Base-by-base conservation (phyloP, 768 basidiomycete species). In the Boletus coccyginus region DNA sequence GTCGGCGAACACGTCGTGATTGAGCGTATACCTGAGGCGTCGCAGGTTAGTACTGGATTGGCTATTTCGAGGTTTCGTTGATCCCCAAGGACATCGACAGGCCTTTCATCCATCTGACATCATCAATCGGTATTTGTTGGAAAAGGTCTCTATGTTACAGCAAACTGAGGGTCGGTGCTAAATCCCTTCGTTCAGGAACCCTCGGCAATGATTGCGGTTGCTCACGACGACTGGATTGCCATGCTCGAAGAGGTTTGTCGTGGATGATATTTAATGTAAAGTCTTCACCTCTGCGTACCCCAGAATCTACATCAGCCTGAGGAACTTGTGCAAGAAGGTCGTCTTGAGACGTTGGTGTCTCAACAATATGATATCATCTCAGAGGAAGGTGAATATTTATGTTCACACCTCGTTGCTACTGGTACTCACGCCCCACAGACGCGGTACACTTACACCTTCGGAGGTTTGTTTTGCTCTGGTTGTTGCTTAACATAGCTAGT, bases 401-500 rank as follows among this genome's bases (percentile, higher is more conserved):
- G 10, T 32, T 16, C 16, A 9, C 5, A 6, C 32, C 8, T 16
- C 13, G 36, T 42, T 14, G 5, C 6, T 16, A 44, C 19, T 8
- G 7, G 33, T 39, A n/a, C 13, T 42, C 16, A 52, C 29, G 17
- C 4, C n/a, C 17, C 19, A 14, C 16, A 59, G 58, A 36, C 36
- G 45, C 16, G 3, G 58, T 59, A 13, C 44, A 57, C 45, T n/a
- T 56, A 31, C 55, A 32, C 32, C 68, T 70, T 10, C 47, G 42
- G 43, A 50, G 14, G 27, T 44, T 32, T 17, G 24, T 44, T 41
- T 9, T 5, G 5, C 24, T 44, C 7, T 35, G 24, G 32, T 35
- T 13, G 10, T 17, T 21, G 40, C n/a, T 21, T 41, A 21, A 21
- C 11, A 1, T 19, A 17, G 21, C 41, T 7, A 2, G 19, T 24